Evolutionary conservation across 768 basidiomycete genomes (phyloP).

Genomic region (Auricularia auricula-judae): DNA sequence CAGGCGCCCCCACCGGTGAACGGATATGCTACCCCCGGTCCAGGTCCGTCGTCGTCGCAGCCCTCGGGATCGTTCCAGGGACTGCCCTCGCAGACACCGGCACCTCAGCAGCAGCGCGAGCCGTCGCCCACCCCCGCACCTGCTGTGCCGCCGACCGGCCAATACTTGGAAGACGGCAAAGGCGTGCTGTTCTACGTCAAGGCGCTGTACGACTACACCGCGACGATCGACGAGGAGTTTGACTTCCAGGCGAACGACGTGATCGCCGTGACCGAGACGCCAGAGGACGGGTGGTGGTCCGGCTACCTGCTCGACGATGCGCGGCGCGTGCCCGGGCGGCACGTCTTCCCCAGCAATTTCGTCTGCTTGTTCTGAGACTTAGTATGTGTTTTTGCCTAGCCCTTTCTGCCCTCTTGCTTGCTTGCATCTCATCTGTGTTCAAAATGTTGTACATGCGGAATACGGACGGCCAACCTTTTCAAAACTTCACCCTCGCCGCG

Average conservation of each 20-base stretch:
- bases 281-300: constrained; percentile 97
- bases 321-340: constrained; percentile 55
- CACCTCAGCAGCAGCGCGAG: constrained; percentile 22
- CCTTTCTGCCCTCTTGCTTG: too few species aligned
- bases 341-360: constrained; percentile 85
- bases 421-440: too few species aligned
- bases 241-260: constrained; percentile 93
- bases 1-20: neutral
- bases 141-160: constrained; percentile 47
- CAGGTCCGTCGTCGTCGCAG: constrained; percentile 18
- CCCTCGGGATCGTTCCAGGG: constrained; percentile 15
- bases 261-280: constrained; percentile 88
- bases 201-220: constrained; percentile 79
- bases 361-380: constrained; percentile 55
- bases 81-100: constrained; percentile 14
- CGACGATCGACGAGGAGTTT: constrained; percentile 86
- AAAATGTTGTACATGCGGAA: too few species aligned
- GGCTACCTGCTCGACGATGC: constrained; percentile 76
- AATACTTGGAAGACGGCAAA: constrained; percentile 73
- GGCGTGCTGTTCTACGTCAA: constrained; percentile 86
- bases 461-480: too few species aligned
- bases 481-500: too few species aligned
- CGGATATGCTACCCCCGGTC: neutral
- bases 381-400: too few species aligned
- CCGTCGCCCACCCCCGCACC: constrained; percentile 26